phyloP scores from a whole-genome alignment of 768 basidiomycete genomes.

The Leccinum boreale region DNA sequence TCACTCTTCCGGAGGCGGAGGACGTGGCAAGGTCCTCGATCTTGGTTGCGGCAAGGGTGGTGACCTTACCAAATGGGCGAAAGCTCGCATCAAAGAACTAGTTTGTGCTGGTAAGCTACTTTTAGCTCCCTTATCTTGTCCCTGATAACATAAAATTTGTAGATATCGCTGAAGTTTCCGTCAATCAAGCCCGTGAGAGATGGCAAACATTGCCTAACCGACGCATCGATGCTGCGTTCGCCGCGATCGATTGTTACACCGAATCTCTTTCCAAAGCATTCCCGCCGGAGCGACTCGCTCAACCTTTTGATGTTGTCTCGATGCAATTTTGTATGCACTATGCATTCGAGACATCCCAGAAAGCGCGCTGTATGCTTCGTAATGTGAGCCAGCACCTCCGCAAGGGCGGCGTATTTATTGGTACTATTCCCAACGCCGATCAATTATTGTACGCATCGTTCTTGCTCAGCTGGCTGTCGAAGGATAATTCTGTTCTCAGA shows the following conservation, averaged over 20 bases:
- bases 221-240: conserved; percentile 77
- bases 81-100: conserved; percentile 76
- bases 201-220: conserved; percentile 50
- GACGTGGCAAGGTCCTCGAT: conserved; percentile 81
- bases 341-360: conserved; percentile 88
- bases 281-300: conserved; percentile 52
- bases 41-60: conserved; percentile 99
- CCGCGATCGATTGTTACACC: conserved; percentile 84
- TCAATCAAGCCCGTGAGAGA: conserved; percentile 83
- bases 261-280: conserved; percentile 70
- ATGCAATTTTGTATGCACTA: conserved; percentile 99
- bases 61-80: conserved; percentile 93
- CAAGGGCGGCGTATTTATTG: conserved; percentile 87
- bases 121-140: neutral
- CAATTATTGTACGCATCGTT: conserved; percentile 66
- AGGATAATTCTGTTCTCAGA: conserved; percentile 39
- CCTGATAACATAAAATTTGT: neutral
- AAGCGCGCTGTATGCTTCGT: conserved; percentile 87
- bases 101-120: conserved; percentile 70
- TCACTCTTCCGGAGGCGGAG: conserved; percentile 27
- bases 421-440: conserved; percentile 92
- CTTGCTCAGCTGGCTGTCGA: conserved; percentile 2
- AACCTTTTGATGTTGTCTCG: conserved; percentile 89
- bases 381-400: conserved; percentile 83
- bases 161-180: conserved; percentile 90